Conservation (phyloP, 352 stramenopile species). For the Phytophthora pinifolia region DNA sequence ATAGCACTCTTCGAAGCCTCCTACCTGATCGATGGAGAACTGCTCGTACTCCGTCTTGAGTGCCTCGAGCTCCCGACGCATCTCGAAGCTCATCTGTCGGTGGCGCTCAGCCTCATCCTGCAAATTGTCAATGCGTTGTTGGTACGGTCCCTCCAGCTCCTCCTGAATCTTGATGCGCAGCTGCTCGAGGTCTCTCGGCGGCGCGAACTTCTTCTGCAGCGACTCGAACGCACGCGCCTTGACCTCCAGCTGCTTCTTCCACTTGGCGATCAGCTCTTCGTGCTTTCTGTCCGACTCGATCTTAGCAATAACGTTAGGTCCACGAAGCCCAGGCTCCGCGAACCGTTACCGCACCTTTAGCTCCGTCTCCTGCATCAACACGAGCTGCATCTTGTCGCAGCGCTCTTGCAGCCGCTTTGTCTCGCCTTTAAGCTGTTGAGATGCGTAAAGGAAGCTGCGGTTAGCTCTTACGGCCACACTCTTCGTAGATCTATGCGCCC, state of each 20-base stretch:
- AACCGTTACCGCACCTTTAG: conserved; percentile 46
- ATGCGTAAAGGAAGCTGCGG: background rate
- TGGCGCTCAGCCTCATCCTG: conserved; percentile 77
- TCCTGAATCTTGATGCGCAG: conserved; percentile 82
- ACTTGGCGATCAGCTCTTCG: conserved; percentile 80
- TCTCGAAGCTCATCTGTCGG: conserved; percentile 59
- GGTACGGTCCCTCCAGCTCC: conserved; percentile 76
- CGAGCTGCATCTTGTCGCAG: conserved; percentile 79
- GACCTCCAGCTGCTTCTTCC: conserved; percentile 81
- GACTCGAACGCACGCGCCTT: conserved; percentile 82
- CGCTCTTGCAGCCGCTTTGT: conserved; percentile 65
- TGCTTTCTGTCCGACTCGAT: conserved; percentile 84
- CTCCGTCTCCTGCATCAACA: conserved; percentile 82
- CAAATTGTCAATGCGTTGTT: conserved; percentile 57
- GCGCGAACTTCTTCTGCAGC: conserved; percentile 82
- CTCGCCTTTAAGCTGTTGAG: conserved; percentile 57
- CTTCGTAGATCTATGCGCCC: background rate
- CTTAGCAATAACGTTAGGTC: conserved; percentile 21
- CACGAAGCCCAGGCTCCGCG: background rate
- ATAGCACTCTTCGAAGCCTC: background rate
- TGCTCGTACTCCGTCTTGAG: conserved; percentile 88
- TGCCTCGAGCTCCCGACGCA: conserved; percentile 75
- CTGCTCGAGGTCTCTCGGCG: conserved; percentile 79
- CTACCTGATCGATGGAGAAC: conserved; percentile 70
- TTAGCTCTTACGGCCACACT: background rate